Base-by-base conservation (phyloP, 805 yeast species). In the Hagleromyces aurorensis region DNA sequence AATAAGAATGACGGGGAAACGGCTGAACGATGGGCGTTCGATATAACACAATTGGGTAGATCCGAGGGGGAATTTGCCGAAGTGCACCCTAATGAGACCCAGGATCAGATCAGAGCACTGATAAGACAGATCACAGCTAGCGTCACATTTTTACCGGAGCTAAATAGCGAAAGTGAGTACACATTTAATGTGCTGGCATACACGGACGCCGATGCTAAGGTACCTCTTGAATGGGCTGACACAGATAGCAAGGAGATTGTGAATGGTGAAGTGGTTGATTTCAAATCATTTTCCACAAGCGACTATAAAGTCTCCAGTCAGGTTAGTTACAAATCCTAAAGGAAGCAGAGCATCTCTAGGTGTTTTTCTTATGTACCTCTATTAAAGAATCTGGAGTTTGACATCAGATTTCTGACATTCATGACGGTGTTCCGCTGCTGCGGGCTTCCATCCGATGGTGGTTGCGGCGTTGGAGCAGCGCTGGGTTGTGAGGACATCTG, bases 61-160 rank as follows among this genome's bases (percentile, higher is more conserved):
- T 34, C 33, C 5, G 37, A 21, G 2, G 32, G 11, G 2, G 35
- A 33, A 6, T 37, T 33, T 5, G 22, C 13, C 9, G 37, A 27
- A 5, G 60, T 47, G 18, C 72, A 66, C 3, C 24, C 29, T 11
- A 27, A 20, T 21, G 70, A 68, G 18, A 70, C 78, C 3, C 87
- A 80, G 41, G 62, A 58, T 29, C 91, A 85, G 41, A 83, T 86
- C n/a, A 89, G 83, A 52, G 73, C 85, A 0, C 76, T 87, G 5
- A 75, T 87, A 21, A 70, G 96, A 30, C 96, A 87, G 44, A 81
- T 87, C 29, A 84, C 94, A 0, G 84, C 94, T 0, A 77, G 91
- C 23, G 83, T 82, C 2, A 74, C 95, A 0, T 85, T 86, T 50
- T 64, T 87, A 22, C 97, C 97, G 0, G 68, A 78, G 14, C 58